These are phyloP conservation scores for Eimeria brunetti DNA, from an alignment of 169 alveolate species.

Conservation along the genomic window DNA sequence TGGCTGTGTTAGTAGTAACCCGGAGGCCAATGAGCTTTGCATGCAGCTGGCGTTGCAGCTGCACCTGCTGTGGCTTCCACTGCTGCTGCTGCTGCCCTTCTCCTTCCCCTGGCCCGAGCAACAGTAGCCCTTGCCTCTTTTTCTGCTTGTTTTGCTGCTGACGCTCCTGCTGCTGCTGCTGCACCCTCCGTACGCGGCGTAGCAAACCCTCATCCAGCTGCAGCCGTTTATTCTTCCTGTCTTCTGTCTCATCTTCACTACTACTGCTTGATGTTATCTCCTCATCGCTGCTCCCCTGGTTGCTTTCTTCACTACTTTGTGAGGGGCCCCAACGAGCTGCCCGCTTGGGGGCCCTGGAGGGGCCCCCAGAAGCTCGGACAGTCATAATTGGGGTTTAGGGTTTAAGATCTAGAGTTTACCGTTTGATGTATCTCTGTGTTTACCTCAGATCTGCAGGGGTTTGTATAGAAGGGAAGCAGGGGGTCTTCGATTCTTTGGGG, in stretches of 20 bases:
- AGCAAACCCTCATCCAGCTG: conserved; percentile 26
- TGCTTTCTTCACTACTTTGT: not conserved
- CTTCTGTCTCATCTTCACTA: not conserved
- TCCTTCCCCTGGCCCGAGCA: not conserved
- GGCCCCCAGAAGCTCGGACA: conserved; percentile 15
- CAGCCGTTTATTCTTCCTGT: not conserved
- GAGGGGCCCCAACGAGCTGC: conserved; percentile 15
- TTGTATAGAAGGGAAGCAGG: not conserved
- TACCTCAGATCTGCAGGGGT: not conserved
- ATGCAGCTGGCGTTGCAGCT: conserved; percentile 35
- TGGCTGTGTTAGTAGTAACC: not conserved
- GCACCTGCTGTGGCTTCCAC: conserved; percentile 51
- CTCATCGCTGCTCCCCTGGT: not conserved
- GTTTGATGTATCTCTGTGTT: not conserved
- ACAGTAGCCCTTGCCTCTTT: not conserved
- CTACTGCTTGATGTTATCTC: not conserved
- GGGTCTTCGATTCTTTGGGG: not conserved
- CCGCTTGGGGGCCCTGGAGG: conserved; percentile 44
- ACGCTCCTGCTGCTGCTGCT: conserved; percentile 22
- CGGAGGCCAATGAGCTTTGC: conserved; percentile 57
- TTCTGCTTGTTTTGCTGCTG: conserved; percentile 28
- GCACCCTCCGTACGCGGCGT: conserved; percentile 17
- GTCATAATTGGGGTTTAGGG: not conserved
- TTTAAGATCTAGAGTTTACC: not conserved
- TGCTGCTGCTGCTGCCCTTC: conserved; percentile 1